Conservation (phyloP, 2,329 filamentous ascomycete genomes). For the Nemania sp. region DNA sequence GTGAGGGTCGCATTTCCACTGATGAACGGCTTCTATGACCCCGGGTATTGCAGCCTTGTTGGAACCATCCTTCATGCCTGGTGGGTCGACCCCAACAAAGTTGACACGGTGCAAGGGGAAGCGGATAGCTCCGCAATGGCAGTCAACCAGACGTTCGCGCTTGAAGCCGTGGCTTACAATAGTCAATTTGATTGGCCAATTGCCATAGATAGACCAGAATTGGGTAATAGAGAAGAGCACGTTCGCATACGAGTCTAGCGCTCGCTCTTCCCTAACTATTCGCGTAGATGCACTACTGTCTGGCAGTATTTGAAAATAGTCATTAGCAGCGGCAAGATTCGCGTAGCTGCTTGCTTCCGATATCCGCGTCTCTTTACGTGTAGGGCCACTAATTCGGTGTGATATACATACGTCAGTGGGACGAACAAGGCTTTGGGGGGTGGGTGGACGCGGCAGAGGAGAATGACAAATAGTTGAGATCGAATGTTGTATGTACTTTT, state of each 20-base stretch:
- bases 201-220: conserved; percentile 64
- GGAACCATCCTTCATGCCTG: conserved; percentile 54
- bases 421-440: not conserved
- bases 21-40: conserved; percentile 56
- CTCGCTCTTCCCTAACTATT: conserved; percentile 74
- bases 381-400: conserved; percentile 66
- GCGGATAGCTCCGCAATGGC: conserved; percentile 73
- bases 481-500: not conserved
- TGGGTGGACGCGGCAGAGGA: not conserved
- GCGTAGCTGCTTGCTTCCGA: conserved; percentile 75
- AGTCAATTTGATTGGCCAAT: conserved; percentile 70
- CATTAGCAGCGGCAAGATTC: conserved; percentile 61
- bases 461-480: conserved; percentile 16
- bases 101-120: conserved; percentile 60
- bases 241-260: conserved; percentile 89
- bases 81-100: conserved; percentile 75
- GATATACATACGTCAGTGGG: conserved; percentile 25
- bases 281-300: conserved; percentile 43
- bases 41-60: conserved; percentile 59
- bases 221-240: conserved; percentile 77
- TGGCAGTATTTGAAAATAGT: conserved; percentile 58
- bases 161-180: conserved; percentile 80
- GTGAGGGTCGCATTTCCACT: conserved; percentile 67
- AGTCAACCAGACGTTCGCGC: conserved; percentile 68
- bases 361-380: conserved; percentile 65